These are phyloP conservation scores for Globisporangium nagaii DNA, from an alignment of 352 stramenopile genomes.

Conservation along the genomic window DNA sequence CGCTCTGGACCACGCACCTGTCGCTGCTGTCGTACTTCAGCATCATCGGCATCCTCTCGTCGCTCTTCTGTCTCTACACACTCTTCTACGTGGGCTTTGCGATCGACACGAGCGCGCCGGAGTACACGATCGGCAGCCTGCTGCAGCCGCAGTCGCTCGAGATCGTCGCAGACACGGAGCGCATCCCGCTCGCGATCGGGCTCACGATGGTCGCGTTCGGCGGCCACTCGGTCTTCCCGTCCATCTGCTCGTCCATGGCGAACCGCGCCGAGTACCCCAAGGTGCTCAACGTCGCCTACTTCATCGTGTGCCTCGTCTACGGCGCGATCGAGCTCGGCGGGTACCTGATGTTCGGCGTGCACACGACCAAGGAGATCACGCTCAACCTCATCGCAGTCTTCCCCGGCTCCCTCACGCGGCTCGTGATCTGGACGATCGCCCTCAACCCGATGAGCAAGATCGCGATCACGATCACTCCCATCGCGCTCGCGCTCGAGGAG, in stretches of 20 bases:
- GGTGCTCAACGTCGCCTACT: conserved; percentile 71
- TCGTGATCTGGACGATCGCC: conserved; percentile 79
- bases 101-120: conserved; percentile 31
- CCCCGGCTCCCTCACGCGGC: conserved; percentile 45
- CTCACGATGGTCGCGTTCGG: conserved; percentile 86
- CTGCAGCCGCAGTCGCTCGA: conserved; percentile 53
- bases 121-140: conserved; percentile 50
- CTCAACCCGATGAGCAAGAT: conserved; percentile 89
- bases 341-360: conserved; percentile 79
- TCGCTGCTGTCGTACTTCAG: conserved; percentile 83
- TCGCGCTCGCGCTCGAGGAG: conserved; percentile 73
- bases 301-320: conserved; percentile 70
- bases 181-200: conserved; percentile 73
- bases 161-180: conserved; percentile 54
- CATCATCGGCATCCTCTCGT: conserved; percentile 81
- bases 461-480: conserved; percentile 75
- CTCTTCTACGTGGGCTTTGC: conserved; percentile 74
- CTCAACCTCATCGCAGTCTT: conserved; percentile 75
- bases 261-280: conserved; percentile 54
- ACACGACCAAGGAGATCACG: conserved; percentile 84
- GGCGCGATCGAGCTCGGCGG: conserved; percentile 63
- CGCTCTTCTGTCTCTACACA: conserved; percentile 68
- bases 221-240: conserved; percentile 85
- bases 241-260: conserved; percentile 82
- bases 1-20: conserved; percentile 76